Evolutionary conservation across 305 asterid species (phyloP).

Genomic region (Fraxinus angustifolia): DNA sequence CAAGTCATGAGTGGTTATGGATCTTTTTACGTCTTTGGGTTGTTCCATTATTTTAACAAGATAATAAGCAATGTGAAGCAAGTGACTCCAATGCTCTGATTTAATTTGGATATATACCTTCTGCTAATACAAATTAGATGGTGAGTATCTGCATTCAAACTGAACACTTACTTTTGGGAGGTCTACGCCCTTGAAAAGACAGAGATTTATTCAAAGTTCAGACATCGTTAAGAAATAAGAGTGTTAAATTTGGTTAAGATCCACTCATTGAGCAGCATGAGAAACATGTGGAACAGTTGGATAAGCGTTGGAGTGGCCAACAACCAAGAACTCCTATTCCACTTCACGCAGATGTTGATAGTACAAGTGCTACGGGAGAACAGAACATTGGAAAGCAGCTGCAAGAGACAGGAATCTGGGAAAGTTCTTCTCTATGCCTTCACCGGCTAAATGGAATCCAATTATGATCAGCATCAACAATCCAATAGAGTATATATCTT

Average conservation of each 20-base stretch:
- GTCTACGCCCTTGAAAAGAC: background rate
- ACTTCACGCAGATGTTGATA: background rate
- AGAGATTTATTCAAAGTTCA: background rate
- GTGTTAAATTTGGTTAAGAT: background rate
- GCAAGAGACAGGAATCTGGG: background rate
- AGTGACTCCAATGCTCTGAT: background rate
- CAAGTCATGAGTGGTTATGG: background rate
- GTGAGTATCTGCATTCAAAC: background rate
- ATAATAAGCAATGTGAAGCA: background rate
- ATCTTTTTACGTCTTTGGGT: background rate
- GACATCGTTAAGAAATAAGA: background rate
- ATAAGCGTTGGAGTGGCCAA: background rate
- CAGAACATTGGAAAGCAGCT: background rate
- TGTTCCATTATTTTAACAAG: background rate
- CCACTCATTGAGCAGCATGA: background rate
- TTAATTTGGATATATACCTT: background rate
- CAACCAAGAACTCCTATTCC: background rate
- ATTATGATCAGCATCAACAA: background rate
- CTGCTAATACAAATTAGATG: background rate
- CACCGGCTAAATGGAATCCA: background rate
- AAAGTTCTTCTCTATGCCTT: background rate
- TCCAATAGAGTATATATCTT: background rate
- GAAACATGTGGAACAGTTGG: background rate
- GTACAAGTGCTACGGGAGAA: background rate
- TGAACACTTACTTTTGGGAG: background rate